Evolutionary conservation across 352 stramenopile species (phyloP).

Genomic region (Phytophthora palmivora): DNA sequence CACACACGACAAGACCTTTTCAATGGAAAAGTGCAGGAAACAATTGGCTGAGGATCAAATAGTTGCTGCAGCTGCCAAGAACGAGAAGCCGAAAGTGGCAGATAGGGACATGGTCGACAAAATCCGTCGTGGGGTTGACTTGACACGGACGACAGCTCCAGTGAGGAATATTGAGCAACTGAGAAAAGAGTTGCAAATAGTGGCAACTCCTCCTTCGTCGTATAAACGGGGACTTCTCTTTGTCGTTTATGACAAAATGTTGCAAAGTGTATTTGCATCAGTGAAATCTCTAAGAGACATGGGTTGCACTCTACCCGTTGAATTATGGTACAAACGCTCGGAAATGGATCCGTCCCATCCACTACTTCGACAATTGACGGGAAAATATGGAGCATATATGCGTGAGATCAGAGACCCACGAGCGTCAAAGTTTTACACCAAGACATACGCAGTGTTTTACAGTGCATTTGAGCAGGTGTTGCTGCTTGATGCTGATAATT

Average conservation of each 20-base stretch:
- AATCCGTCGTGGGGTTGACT: constrained; percentile 23
- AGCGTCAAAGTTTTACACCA: constrained; percentile 71
- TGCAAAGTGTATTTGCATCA: constrained; percentile 59
- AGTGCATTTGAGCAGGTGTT: constrained; percentile 78
- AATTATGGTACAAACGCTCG: constrained; percentile 71
- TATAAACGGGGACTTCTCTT: constrained; percentile 54
- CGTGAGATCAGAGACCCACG: constrained; percentile 67
- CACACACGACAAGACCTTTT: constrained; percentile 50
- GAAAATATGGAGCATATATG: constrained; percentile 53
- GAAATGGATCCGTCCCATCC: constrained; percentile 57
- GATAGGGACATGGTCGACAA: constrained; percentile 19
- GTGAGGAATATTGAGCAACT: constrained; percentile 7
- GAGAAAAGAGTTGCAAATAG: constrained; percentile 11
- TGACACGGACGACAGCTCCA: constrained; percentile 6
- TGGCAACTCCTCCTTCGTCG: not conserved
- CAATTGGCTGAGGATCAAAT: constrained; percentile 42
- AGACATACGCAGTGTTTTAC: constrained; percentile 80
- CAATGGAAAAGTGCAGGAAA: constrained; percentile 34
- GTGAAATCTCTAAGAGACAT: constrained; percentile 47
- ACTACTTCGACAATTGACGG: constrained; percentile 48
- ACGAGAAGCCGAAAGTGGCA: constrained; percentile 10
- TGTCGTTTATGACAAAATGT: constrained; percentile 60
- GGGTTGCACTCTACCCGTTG: constrained; percentile 62
- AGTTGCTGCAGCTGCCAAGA: constrained; percentile 3
- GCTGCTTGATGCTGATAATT: constrained; percentile 82